Percentiles rank a stretch among this genome's conserved stretches.
These are phyloP conservation scores for Craspedostauros australis DNA, from an alignment of 108 stramenopile species.

Conservation along the genomic window DNA sequence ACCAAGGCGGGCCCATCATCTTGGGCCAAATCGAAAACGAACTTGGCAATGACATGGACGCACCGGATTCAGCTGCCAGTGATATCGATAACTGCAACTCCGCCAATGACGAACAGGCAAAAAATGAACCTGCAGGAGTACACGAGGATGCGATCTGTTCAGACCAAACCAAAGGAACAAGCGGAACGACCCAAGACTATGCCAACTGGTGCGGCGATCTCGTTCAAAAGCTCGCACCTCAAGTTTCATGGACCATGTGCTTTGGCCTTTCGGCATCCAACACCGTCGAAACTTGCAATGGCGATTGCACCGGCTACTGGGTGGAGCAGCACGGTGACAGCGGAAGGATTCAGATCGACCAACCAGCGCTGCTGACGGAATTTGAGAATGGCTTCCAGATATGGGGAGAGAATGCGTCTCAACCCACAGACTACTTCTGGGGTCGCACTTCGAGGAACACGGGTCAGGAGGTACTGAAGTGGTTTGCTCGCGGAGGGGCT, in stretches of 20 bases:
- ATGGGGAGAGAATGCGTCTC: constrained; percentile 43
- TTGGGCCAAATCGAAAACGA: constrained; percentile 72
- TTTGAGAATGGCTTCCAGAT: constrained; percentile 47
- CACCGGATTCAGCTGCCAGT: too few relatives aligned
- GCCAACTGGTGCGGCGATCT: constrained; percentile 51
- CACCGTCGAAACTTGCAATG: constrained; percentile 64
- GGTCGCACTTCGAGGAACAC: constrained; percentile 34
- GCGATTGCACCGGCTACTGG: constrained; percentile 29
- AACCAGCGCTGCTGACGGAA: constrained; percentile 42
- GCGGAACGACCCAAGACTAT: constrained; percentile 39
- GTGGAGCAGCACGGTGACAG: constrained; percentile 43
- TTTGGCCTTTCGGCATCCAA: constrained; percentile 41
- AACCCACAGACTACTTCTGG: constrained; percentile 52
- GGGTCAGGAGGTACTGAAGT: constrained; percentile 30
- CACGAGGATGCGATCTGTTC: constrained; percentile 15
- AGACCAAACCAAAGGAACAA: too few relatives aligned
- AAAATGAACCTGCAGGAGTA: background rate
- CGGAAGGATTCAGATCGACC: constrained; percentile 47
- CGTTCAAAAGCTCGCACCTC: constrained; percentile 22
- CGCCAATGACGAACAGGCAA: constrained; percentile 3
- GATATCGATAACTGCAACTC: constrained; percentile 5
- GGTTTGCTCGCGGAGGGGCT: constrained; percentile 62
- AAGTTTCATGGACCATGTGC: constrained; percentile 71
- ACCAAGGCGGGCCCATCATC: constrained; percentile 55
- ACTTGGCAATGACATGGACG: constrained; percentile 30